phyloP scores from a whole-genome alignment of 2,329 filamentous ascomycete species.

The Fusarium guadeloupense region DNA sequence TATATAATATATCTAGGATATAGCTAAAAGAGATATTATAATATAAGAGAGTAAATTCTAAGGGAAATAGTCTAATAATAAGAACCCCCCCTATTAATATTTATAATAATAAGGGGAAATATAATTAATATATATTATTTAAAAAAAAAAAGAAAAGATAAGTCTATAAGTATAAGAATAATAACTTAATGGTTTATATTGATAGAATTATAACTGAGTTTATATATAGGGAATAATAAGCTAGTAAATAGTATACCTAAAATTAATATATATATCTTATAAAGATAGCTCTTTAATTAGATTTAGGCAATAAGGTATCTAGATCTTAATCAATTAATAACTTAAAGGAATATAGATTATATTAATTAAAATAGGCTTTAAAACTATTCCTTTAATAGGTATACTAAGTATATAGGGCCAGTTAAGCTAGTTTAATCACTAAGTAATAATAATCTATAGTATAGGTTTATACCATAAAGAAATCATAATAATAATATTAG shows the following conservation, averaged over 20 bases:
- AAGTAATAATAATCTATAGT: too few relatives aligned
- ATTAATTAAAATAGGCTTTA: too few relatives aligned
- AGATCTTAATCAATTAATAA: too few relatives aligned
- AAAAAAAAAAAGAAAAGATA: background rate
- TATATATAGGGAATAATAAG: background rate
- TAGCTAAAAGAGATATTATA: background rate
- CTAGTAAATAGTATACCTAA: background rate
- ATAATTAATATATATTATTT: background rate
- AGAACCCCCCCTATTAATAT: background rate
- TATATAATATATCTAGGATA: slow-evolving; percentile 1
- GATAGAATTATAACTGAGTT: background rate
- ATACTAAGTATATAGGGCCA: background rate
- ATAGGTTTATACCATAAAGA: too few relatives aligned
- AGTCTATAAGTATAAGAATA: background rate
- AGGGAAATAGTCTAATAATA: background rate
- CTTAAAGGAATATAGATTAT: too few relatives aligned
- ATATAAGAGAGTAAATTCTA: background rate
- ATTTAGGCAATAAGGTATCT: too few relatives aligned
- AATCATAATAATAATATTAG: background rate
- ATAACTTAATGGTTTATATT: background rate
- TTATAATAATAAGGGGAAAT: background rate
- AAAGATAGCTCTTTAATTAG: too few relatives aligned
- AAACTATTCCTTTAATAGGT: background rate
- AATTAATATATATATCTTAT: background rate
- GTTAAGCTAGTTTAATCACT: too few relatives aligned